Evolutionary conservation across 2,329 filamentous ascomycete genomes (phyloP).

Genomic region (Cordyceps javanica): DNA sequence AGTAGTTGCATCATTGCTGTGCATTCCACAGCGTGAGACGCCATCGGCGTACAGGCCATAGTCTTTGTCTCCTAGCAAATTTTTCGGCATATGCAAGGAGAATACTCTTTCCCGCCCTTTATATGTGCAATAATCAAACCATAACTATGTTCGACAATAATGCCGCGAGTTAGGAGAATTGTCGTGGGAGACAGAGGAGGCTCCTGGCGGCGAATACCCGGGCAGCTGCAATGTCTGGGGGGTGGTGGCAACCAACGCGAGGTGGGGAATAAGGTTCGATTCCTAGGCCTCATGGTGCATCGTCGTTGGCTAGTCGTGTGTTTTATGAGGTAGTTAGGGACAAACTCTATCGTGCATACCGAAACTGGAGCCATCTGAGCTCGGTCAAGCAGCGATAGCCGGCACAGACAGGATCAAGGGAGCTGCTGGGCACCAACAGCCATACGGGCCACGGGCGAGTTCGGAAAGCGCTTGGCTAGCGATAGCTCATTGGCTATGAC

Average conservation of each 20-base stretch:
- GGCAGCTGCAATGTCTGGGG: neutral
- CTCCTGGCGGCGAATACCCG: too few relatives aligned
- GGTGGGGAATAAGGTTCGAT: neutral
- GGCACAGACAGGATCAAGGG: neutral
- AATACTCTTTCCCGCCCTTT: too few relatives aligned
- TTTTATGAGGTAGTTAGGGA: neutral
- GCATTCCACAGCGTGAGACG: too few relatives aligned
- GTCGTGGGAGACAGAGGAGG: neutral
- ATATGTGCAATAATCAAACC: neutral
- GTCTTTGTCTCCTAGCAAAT: too few relatives aligned
- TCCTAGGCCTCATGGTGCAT: neutral
- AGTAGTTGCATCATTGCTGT: too few relatives aligned
- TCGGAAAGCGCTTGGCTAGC: neutral
- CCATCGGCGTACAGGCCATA: too few relatives aligned
- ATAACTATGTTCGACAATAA: neutral
- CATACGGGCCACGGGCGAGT: neutral
- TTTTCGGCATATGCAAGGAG: too few relatives aligned
- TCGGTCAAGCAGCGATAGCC: neutral
- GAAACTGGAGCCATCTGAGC: neutral
- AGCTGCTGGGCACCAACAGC: neutral
- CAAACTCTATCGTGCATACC: neutral
- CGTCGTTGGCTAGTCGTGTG: neutral
- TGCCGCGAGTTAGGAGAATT: neutral
- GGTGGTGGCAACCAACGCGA: neutral
- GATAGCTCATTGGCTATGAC: neutral